These are phyloP conservation scores for Xylaria sp. DNA, from an alignment of 2,329 filamentous ascomycete genomes.

Conservation along the genomic window DNA sequence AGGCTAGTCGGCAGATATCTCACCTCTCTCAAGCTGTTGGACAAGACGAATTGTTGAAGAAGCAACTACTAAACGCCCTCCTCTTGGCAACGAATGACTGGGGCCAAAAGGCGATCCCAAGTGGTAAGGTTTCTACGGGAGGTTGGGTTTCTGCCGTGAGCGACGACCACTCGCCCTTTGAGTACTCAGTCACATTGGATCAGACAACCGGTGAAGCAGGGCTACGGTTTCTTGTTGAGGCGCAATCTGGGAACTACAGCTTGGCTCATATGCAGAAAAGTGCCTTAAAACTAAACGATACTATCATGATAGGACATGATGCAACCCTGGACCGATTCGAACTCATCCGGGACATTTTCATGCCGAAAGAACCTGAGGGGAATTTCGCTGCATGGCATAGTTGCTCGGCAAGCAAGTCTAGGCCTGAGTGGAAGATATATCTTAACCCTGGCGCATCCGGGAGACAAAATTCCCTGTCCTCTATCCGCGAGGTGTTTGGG, in stretches of 20 bases:
- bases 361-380: slow-evolving; percentile 10
- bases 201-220: slow-evolving; percentile 27
- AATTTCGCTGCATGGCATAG: slow-evolving; percentile 25
- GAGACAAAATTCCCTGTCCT: background rate
- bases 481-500: slow-evolving; percentile 16
- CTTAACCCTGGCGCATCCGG: slow-evolving; percentile 19
- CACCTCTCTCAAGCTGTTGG: slow-evolving; percentile 22
- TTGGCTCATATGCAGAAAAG: slow-evolving; percentile 6
- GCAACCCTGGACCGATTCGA: slow-evolving; percentile 18
- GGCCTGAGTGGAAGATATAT: slow-evolving; percentile 28
- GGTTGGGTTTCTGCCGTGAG: slow-evolving; percentile 20
- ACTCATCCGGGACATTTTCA: slow-evolving; percentile 21
- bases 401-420: slow-evolving; percentile 11
- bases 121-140: too few species aligned
- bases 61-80: slow-evolving; percentile 15
- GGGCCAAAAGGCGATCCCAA: slow-evolving; percentile 17
- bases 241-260: slow-evolving; percentile 10
- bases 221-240: slow-evolving; percentile 27
- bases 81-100: slow-evolving; percentile 12
- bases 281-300: slow-evolving; percentile 13
- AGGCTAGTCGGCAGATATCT: slow-evolving; percentile 24
- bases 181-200: slow-evolving; percentile 26
- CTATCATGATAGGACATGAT: slow-evolving; percentile 6
- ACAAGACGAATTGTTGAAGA: background rate
- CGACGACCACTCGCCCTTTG: slow-evolving; percentile 26